Evolutionary conservation across 1,284 basidiomycete species (phyloP).

Genomic region (Jaminaea rosea): DNA sequence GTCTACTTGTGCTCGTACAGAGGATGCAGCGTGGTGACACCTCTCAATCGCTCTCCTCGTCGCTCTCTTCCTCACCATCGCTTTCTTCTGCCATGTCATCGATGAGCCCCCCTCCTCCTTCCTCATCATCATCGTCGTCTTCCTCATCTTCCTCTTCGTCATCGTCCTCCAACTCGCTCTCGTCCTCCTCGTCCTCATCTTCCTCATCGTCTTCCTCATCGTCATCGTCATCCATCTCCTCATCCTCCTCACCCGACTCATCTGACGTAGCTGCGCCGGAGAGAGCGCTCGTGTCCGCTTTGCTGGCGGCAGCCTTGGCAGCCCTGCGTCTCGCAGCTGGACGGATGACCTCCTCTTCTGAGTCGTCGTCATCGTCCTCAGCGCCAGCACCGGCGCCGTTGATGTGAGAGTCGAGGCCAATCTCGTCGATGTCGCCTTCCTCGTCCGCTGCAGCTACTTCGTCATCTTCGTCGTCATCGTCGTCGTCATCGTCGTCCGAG

Average conservation of each 20-base stretch:
- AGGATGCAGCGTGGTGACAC: too few relatives aligned
- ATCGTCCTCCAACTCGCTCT: constrained; percentile 53
- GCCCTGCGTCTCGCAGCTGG: background rate
- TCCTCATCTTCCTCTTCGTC: constrained; percentile 6
- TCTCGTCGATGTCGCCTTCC: background rate
- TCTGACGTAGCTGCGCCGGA: background rate
- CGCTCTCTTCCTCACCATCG: background rate
- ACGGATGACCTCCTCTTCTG: background rate
- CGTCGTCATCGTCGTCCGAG: constrained; percentile 36
- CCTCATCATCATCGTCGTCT: constrained; percentile 3
- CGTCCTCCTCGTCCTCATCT: constrained; percentile 58
- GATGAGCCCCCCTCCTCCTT: background rate
- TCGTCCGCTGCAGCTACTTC: constrained; percentile 55
- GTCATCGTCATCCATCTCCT: constrained; percentile 1
- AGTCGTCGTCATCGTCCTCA: constrained; percentile 3
- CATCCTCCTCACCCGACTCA: constrained; percentile 1
- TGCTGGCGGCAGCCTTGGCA: background rate
- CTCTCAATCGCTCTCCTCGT: too few relatives aligned
- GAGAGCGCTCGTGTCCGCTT: background rate
- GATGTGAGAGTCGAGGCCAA: constrained; percentile 1
- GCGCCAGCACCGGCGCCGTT: constrained; percentile 1
- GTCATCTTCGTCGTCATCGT: constrained; percentile 58
- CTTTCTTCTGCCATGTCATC: background rate
- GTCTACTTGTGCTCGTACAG: too few relatives aligned
- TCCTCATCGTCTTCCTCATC: constrained; percentile 45